Evolutionary conservation across 345 rosid species (phyloP), one percentile per base, ranked within the genome.

Genomic region (Carallia brachiata): DNA sequence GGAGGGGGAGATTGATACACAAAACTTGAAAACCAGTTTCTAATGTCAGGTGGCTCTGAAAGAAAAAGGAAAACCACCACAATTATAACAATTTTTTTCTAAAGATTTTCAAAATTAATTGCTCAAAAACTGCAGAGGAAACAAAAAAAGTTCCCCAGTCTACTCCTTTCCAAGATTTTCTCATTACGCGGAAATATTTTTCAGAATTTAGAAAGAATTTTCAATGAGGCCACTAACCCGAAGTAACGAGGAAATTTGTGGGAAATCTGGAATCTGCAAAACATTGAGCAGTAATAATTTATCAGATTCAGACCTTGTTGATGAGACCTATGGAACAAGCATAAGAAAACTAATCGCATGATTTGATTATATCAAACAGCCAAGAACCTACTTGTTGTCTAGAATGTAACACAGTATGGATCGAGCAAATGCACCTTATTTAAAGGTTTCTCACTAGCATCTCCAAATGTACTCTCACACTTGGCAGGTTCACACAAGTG

Each of bases 21-120:
- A 73, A 84, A 85, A 77, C 81, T 81, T 28, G 85, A 70, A 77
- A 84, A 87, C 91, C 90, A 89, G 67, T 73, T 79, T 74, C 75
- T 78, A 27, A 84, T 72, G 63, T 84, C 79, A 61, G 88, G 88
- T 13, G 70, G 73, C 53, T 68, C 80, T 68, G 73, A 39, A 17
- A 63, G 52, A 50, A 68, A 12, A 69, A 34, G 15, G 50, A 52
- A 64, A 2, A 10, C 12, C 30, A 53, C 6, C 37, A 68, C 47
- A 53, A 50, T 9, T 39, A 10, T 36, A 61, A 6, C 6, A 9
- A 47, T 8, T 18, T 47, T 31, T 15, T 5, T 55, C 12, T 5
- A 9, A 1, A 23, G 31, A 55, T 55, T 2, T 55, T 7, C 18
- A 23, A 12, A 12, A 13, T 12, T 44, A 7, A 55, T 55, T 55